A percentile compares a stretch with the other conserved stretches of the same genome.
Evolutionary conservation across 352 stramenopile genomes (phyloP).

Genomic region (Phytophthora vignae): DNA sequence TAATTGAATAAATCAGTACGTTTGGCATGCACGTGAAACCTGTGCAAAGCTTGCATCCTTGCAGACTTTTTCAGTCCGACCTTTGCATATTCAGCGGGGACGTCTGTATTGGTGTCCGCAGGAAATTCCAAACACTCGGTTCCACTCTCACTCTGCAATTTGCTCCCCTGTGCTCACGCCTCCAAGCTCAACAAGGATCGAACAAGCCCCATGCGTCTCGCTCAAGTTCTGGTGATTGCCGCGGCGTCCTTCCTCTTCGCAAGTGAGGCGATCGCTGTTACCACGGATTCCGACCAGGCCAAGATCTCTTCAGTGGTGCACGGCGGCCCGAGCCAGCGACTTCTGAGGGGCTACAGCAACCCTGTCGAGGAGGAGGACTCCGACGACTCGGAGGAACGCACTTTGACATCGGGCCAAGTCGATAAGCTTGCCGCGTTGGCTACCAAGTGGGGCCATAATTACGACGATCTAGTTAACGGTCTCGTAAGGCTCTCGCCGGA

Average conservation of each 20-base stretch:
- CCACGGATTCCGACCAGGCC: slow-evolving; percentile 2
- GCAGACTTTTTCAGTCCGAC: too few species aligned
- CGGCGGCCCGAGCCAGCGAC: neutral
- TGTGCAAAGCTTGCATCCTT: too few species aligned
- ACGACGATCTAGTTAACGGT: neutral
- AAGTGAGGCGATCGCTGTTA: slow-evolving; percentile 4
- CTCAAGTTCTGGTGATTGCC: slow-evolving; percentile 8
- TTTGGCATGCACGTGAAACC: too few species aligned
- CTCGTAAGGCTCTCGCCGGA: neutral
- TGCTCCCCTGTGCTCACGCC: too few species aligned
- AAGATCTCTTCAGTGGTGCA: slow-evolving; percentile 5
- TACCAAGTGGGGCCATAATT: neutral
- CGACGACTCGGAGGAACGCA: neutral
- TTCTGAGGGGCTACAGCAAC: slow-evolving; percentile 5
- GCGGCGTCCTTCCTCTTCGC: slow-evolving; percentile 12
- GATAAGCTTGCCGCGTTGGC: neutral
- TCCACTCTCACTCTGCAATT: neutral
- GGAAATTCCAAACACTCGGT: neutral
- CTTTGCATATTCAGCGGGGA: too few species aligned
- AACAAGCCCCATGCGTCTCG: slow-evolving; percentile 12
- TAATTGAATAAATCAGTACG: too few species aligned
- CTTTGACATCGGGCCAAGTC: neutral
- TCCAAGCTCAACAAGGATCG: neutral
- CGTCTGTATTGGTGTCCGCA: too few species aligned
- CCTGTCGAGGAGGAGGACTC: neutral